These are phyloP conservation scores for Tuber borchii DNA, from an alignment of 495 filamentous ascomycete genomes.

Conservation along the genomic window DNA sequence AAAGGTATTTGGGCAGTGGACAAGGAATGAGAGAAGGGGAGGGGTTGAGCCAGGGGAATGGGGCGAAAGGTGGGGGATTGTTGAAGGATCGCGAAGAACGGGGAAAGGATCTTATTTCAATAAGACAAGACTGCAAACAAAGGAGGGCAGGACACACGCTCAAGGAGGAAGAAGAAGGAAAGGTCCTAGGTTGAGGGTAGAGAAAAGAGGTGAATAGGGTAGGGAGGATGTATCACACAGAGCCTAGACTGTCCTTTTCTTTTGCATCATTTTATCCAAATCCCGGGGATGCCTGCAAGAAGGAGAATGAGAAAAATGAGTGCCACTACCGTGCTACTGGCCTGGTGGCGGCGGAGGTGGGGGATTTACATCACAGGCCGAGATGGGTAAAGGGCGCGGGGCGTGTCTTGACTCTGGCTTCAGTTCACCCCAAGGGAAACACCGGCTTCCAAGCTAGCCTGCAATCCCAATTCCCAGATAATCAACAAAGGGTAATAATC, in stretches of 20 bases:
- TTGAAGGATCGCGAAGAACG: slow-evolving; percentile 15
- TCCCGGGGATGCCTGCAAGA: slow-evolving; percentile 8
- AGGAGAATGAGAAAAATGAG: not conserved
- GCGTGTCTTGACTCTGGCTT: slow-evolving; percentile 12
- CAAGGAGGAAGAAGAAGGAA: not conserved
- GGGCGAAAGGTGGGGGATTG: not conserved
- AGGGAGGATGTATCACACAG: slow-evolving; percentile 16
- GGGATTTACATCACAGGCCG: slow-evolving; percentile 30
- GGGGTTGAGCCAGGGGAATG: slow-evolving; percentile 11
- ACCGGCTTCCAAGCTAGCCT: not conserved
- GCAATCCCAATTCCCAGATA: not conserved
- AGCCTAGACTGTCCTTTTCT: slow-evolving; percentile 29
- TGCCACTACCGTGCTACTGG: slow-evolving; percentile 1
- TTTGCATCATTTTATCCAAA: slow-evolving; percentile 33
- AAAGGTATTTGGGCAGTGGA: slow-evolving; percentile 12
- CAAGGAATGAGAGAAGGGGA: slow-evolving; percentile 15
- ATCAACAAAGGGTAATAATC: not conserved
- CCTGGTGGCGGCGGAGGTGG: slow-evolving; percentile 29
- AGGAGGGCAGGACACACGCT: slow-evolving; percentile 3
- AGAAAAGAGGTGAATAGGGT: not conserved
- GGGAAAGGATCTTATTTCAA: slow-evolving; percentile 29
- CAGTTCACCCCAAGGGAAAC: not conserved
- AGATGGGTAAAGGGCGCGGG: slow-evolving; percentile 13
- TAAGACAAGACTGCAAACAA: not conserved
- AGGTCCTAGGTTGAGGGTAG: not conserved